These are phyloP conservation scores for Dictyostelium citrinum DNA, from an alignment of 78 protist genomes.

Conservation along the genomic window DNA sequence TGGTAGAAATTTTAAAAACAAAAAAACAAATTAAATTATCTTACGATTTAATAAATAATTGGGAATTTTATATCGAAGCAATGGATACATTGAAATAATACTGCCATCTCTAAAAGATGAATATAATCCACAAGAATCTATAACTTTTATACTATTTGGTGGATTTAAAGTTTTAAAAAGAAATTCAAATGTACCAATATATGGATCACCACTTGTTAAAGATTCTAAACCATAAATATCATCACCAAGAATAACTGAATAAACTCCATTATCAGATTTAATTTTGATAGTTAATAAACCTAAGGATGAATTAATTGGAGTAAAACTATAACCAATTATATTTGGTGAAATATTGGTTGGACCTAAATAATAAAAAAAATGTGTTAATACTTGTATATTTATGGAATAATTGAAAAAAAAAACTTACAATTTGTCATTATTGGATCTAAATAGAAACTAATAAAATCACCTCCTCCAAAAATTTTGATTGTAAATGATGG, in stretches of 20 bases:
- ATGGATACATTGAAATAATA: background rate
- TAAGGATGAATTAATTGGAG: background rate
- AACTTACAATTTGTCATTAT: too few relatives aligned
- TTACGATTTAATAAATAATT: background rate
- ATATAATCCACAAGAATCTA: background rate
- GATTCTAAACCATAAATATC: background rate
- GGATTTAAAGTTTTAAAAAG: too few relatives aligned
- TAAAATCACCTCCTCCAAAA: too few relatives aligned
- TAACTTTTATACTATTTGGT: too few relatives aligned
- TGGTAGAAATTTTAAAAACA: too few relatives aligned
- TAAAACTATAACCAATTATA: too few relatives aligned
- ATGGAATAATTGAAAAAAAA: too few relatives aligned
- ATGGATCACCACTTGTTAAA: background rate
- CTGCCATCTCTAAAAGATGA: background rate
- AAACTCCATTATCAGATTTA: background rate
- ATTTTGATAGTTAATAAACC: too few relatives aligned
- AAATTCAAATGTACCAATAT: background rate
- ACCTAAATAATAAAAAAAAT: background rate
- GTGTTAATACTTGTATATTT: too few relatives aligned
- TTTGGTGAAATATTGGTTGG: background rate
- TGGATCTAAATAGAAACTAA: too few relatives aligned
- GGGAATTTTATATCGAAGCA: background rate
- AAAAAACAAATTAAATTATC: background rate
- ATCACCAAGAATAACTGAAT: background rate
- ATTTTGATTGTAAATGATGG: background rate